Evolutionary conservation across 2,329 filamentous ascomycete species (phyloP), one percentile per base, ranked within the genome.

Genomic region (Nannizziopsis arthrosporioides): DNA sequence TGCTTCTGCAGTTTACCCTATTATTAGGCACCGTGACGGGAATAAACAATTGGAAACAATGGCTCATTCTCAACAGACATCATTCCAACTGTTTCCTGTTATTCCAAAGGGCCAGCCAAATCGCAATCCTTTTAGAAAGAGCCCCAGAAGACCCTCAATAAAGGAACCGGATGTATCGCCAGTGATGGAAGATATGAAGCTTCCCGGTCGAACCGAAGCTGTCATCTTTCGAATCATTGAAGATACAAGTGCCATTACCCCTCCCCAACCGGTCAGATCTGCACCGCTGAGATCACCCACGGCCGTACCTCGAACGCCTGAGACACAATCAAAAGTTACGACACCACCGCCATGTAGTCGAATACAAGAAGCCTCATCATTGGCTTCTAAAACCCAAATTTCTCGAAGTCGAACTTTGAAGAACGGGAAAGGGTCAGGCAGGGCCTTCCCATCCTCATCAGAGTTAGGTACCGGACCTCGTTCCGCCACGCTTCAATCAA

Each of bases 61-160:
- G 45, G 12, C 38, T 27, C 45, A 47, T 30, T 12, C 45, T 1
- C 45, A 41, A 18, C 45, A 47, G 12, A 38, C 38, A 8, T 22
- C 43, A 48, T 69, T 69, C 42, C 66, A 68, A 47, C 57, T 69
- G 42, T 68, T 68, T 38, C 67, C 66, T 14, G 54, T 63, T n/a
- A 59, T 61, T 43, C 59, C 59, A 9, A 59, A 60, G 52, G 50
- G 52, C 40, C 57, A 59, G 48, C 55, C 47, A 9, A 31, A 31
- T n/a, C 22, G 34, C 17, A 53, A 55, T 17, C 61, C 63, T 1
- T 65, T 66, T 51, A 60, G 60, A 34, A 61, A 55, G 48, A 55
- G 51, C 3, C 51, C 55, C 18, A 59, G 54, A 47, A 62, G 57
- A 34, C 54, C 54, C 15, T 50, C 54, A 1, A 27, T 51, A 11